These are phyloP conservation scores for Chlorella sp. DNA, from an alignment of 139 green algal species.

Conservation along the genomic window DNA sequence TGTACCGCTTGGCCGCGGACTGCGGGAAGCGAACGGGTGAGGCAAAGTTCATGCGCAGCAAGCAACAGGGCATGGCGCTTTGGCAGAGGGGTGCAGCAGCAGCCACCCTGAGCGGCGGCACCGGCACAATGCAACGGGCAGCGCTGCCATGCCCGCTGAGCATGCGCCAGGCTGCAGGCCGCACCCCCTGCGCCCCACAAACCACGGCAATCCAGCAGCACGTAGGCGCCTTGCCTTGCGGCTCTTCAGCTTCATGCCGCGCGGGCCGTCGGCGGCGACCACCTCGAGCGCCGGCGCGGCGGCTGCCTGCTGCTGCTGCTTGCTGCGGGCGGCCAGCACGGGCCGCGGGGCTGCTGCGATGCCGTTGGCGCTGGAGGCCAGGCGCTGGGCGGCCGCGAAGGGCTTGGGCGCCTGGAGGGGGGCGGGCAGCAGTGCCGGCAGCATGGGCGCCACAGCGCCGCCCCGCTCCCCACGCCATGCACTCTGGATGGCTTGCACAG, in stretches of 20 bases:
- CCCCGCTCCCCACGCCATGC: no score
- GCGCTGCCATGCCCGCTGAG: neutral
- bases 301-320: slow-evolving; percentile 38
- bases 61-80: neutral
- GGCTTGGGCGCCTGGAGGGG: slow-evolving; percentile 32
- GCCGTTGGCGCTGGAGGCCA: slow-evolving; percentile 53
- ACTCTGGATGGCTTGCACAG: no score
- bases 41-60: neutral
- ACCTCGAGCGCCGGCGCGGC: slow-evolving; percentile 26
- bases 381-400: slow-evolving; percentile 37
- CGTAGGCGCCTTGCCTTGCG: slow-evolving; percentile 62
- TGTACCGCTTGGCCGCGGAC: slow-evolving; percentile 88
- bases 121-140: neutral
- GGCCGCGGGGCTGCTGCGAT: slow-evolving; percentile 50
- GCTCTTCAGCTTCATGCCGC: slow-evolving; percentile 78
- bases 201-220: no score
- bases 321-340: neutral
- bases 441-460: neutral
- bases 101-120: neutral
- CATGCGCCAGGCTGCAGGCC: no score
- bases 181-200: no score
- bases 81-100: no score
- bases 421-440: neutral
- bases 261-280: slow-evolving; percentile 43
- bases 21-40: slow-evolving; percentile 31